Evolutionary conservation across 2,329 filamentous ascomycete species (phyloP).

Genomic region (Cladosporium halotolerans): DNA sequence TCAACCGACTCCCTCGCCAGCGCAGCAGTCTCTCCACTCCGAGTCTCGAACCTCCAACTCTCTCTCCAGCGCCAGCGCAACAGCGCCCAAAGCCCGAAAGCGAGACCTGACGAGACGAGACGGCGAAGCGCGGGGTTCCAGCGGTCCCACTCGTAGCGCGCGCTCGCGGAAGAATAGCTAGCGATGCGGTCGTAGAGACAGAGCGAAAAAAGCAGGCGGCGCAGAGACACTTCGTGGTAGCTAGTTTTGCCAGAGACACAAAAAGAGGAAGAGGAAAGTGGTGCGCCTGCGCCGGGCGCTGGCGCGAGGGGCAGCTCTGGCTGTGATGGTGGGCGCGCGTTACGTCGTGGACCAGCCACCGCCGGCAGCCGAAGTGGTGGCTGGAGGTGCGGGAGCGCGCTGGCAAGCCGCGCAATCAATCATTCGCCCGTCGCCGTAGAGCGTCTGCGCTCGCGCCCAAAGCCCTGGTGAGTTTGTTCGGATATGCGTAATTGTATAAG

Average conservation of each 20-base stretch:
- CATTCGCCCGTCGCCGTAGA: too few relatives aligned
- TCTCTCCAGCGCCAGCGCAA: neutral
- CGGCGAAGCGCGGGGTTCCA: neutral
- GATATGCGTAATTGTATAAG: too few relatives aligned
- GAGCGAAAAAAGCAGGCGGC: too few relatives aligned
- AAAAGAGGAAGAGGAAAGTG: neutral
- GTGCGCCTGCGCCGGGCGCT: neutral
- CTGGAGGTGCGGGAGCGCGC: too few relatives aligned
- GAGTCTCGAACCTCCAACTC: neutral
- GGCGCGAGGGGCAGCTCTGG: neutral
- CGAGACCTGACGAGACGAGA: neutral
- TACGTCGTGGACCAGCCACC: too few relatives aligned
- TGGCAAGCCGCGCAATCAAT: too few relatives aligned
- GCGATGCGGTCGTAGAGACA: too few relatives aligned
- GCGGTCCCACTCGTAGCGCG: neutral
- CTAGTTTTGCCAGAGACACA: neutral
- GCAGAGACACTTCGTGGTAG: too few relatives aligned
- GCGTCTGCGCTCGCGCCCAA: too few relatives aligned
- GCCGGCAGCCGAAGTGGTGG: too few relatives aligned
- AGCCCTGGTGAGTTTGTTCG: too few relatives aligned
- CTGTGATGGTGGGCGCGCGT: too few relatives aligned
- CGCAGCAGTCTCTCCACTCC: neutral
- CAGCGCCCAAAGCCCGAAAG: neutral
- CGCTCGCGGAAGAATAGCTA: conserved; percentile 1
- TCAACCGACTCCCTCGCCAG: neutral